phyloP scores from a whole-genome alignment of 1,284 basidiomycete genomes.

The Ustilago esculenta region DNA sequence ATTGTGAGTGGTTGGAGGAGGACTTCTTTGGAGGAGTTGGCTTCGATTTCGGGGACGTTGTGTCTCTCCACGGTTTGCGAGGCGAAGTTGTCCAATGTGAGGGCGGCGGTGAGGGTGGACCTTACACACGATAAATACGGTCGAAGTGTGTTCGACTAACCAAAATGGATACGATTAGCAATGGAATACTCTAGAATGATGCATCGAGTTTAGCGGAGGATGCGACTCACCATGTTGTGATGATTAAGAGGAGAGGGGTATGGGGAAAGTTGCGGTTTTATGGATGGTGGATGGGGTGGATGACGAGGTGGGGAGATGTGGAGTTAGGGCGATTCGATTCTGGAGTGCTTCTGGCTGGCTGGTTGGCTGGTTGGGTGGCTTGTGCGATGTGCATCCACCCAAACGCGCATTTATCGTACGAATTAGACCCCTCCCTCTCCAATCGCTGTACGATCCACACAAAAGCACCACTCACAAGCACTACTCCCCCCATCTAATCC shows the following conservation, averaged over 20 bases:
- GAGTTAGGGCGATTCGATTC: too few relatives aligned
- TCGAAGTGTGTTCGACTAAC: constrained; percentile 76
- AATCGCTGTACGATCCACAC: too few relatives aligned
- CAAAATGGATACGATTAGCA: background rate
- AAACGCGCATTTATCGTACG: too few relatives aligned
- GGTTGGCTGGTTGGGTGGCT: too few relatives aligned
- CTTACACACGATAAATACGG: constrained; percentile 96
- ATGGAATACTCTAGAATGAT: background rate
- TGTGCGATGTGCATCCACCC: too few relatives aligned
- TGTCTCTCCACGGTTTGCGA: constrained; percentile 77
- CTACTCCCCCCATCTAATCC: too few relatives aligned
- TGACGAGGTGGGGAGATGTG: constrained; percentile 6
- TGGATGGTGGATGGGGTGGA: background rate
- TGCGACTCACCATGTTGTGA: constrained; percentile 12
- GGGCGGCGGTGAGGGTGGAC: constrained; percentile 93
- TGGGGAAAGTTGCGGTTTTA: background rate
- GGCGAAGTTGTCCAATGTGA: constrained; percentile 96
- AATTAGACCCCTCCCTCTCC: too few relatives aligned
- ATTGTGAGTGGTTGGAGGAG: constrained; percentile 91
- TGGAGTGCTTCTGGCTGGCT: too few relatives aligned
- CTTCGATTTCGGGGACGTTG: constrained; percentile 75
- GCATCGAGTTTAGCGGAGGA: background rate
- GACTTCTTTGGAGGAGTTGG: constrained; percentile 72
- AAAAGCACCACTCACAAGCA: too few relatives aligned
- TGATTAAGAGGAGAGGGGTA: too few relatives aligned